Base-by-base conservation (phyloP, 352 stramenopile species). In the Plasmopara halstedii region DNA sequence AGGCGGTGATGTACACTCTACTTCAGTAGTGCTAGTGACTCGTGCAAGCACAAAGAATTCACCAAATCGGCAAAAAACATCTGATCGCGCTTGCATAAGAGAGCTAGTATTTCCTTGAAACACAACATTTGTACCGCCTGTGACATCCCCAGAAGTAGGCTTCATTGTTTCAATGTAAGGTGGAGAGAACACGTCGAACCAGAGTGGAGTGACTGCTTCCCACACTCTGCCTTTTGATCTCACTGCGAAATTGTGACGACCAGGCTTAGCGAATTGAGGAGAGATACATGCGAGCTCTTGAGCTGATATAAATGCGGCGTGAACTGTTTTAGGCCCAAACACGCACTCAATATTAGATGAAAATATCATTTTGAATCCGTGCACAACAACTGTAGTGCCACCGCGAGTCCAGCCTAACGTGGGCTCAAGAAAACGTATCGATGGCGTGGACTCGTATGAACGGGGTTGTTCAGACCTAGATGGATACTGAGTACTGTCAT, bases 51-150 rank as follows among this genome's bases (percentile, higher is more conserved):
- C 23, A 49, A 52, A 47, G 6, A 9, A 32, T 0, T 39, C 39
- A 2, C 53, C 64, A 54, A 81, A 78, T 5, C 43, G 42, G 26
- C 69, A 81, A 19, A 62, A 70, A 0, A 73, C 13, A 27, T 23
- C 15, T 8, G 26, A 15, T 17, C 42, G 38, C 2, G 17, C 31
- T 6, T 39, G 39, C 5, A n/a, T n/a, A 8, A 40, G 0, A 20
- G 60, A 23, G 5, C 14, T 21, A 0, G 46, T 76, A 15, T 70
- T 58, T 14, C 61, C 69, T 0, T 13, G 34, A 2, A 81, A 15
- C 21, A 54, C 7, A 2, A 81, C 20, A 13, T 59, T 47, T 10
- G 64, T 58, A 18, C 67, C 61, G 9, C 69, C 69, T 8, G 40
- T n/a, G 2, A 64, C 17, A 35, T 31, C 9, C 2, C 69, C 67